Percentiles rank a stretch among this genome's conserved stretches.
These are phyloP conservation scores for Cephalotrichum gorgonifer DNA, from an alignment of 2,329 filamentous ascomycete genomes.

Conservation along the genomic window DNA sequence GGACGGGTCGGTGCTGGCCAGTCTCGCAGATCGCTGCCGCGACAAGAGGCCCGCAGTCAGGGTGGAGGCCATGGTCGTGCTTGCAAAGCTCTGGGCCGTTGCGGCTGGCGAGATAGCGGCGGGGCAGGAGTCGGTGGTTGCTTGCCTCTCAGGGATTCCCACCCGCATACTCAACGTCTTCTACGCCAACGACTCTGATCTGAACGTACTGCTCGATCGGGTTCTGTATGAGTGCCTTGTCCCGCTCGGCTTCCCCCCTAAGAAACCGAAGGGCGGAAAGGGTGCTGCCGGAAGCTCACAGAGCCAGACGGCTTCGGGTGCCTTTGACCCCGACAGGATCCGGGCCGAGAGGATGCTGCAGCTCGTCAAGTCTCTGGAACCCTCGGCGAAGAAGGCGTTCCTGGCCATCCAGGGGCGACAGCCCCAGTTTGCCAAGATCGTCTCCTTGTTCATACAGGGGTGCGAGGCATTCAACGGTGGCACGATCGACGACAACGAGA, in stretches of 20 bases:
- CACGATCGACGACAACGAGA: conserved; percentile 62
- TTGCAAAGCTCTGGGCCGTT: conserved; percentile 89
- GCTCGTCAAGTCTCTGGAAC: conserved; percentile 67
- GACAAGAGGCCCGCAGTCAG: conserved; percentile 76
- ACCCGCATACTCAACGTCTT: conserved; percentile 77
- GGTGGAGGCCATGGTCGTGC: conserved; percentile 73
- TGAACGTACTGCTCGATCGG: conserved; percentile 74
- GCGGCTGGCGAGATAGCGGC: conserved; percentile 77
- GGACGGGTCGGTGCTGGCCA: conserved; percentile 67
- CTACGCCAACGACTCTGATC: conserved; percentile 80
- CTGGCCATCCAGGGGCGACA: conserved; percentile 77
- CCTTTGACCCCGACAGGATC: conserved; percentile 58
- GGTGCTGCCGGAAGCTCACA: conserved; percentile 46
- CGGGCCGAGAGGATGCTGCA: conserved; percentile 77
- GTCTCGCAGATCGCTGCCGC: conserved; percentile 77
- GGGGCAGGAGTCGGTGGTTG: conserved; percentile 65
- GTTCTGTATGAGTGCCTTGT: conserved; percentile 81
- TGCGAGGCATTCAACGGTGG: conserved; percentile 89
- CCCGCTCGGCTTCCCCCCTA: conserved; percentile 75
- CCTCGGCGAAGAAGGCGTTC: conserved; percentile 73
- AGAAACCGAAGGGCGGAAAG: conserved; percentile 51
- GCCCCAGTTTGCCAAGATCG: conserved; percentile 59
- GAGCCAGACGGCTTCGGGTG: conserved; percentile 33
- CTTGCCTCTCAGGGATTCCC: conserved; percentile 72
- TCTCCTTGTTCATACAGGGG: conserved; percentile 68